Evolutionary conservation across 345 rosid genomes (phyloP), one percentile per base, ranked within the genome.

Genomic region (Citrus australasica): DNA sequence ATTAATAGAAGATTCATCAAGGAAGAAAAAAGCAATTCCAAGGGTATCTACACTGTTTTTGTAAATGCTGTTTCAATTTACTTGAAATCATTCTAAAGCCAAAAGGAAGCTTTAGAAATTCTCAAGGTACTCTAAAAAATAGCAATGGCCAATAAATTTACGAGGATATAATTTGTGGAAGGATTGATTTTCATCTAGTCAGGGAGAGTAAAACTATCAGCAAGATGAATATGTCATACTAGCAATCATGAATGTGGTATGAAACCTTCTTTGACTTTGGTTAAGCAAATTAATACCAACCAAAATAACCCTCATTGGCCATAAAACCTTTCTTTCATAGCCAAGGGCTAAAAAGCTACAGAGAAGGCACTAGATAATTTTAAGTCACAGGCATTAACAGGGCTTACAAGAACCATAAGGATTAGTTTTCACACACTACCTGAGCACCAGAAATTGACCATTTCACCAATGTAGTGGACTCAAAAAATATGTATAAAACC

Each of bases 361-460:
- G 13, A 9, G 46, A 40, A 37, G 9, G 40, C 1, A 37, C 8
- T 37, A 37, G 9, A 37, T 37, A 37, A 37, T 37, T 37, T 37
- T 37, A 40, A 40, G 46, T 40, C 46, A 40, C 46, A 40, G 11
- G 46, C 3, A 9, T 40, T 40, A 40, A 40, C 46, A 40, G 46
- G 46, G 2, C 13, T 40, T 9, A 40, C 46, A 40, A 40, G 46
- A 40, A 40, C 0, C 46, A 9, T 40, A 40, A 40, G 46, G 2
- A 9, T 2, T 40, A 40, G 11, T 40, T 40, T 9, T 40, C n/a
- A 42, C 63, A 71, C 13, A 30, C 72, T 87, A 89, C 97, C 97
- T 90, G 92, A 74, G 86, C 75, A 81, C 92, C 88, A 56, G 92
- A 84, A 84, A 76, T 92, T 93, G 65, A 91, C 88, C 98, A 95